Base-by-base conservation (phyloP, 2,329 filamentous ascomycete species). In the Pseudopyricularia javanii region DNA sequence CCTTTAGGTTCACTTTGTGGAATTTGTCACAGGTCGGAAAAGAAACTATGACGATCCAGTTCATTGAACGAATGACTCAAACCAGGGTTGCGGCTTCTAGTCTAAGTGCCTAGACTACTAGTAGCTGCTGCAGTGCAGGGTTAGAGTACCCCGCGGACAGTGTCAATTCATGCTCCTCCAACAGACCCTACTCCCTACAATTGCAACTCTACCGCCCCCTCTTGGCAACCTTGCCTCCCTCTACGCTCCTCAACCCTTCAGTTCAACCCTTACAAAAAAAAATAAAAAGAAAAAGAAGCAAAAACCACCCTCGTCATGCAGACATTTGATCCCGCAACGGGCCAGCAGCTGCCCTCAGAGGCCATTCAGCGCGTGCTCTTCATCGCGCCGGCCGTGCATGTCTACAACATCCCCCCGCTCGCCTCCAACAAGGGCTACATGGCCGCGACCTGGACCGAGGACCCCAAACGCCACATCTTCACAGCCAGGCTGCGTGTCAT, bases 321-420 rank as follows among this genome's bases (percentile, higher is more conserved):
- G 61, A 70, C 75, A 53, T 72, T 81, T 64, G 86, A 93, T 68
- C 86, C 86, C 51, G 75, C 82, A 53, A 91, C 86, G 22, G 83
- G 84, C 60, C 71, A 70, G 33, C 68, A 82, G 58, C 77, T 89
- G 59, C 83, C 86, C 53, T 65, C 80, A 51, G 86, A 88, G 64
- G 85, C 88, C 61, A 91, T 94, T 69, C 87, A 93, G 69, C 84
- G 88, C 66, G 75, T 93, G 64, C 84, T 94, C 66, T 91, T 88
- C 77, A 73, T 90, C 66, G 80, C 83, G 57, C 72, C 76, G 61
- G 74, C 77, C 58, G 85, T 93, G 58, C 88, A 94, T 72, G 79
- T 95, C 73, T 95, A 95, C 76, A 82, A 85, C 63, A 90, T 94
- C 66, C 89, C 89, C 17, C 88, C 89, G 24, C 74, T 90, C 54